phyloP scores from a whole-genome alignment of 805 yeast species.

The Lachancea sp. region DNA sequence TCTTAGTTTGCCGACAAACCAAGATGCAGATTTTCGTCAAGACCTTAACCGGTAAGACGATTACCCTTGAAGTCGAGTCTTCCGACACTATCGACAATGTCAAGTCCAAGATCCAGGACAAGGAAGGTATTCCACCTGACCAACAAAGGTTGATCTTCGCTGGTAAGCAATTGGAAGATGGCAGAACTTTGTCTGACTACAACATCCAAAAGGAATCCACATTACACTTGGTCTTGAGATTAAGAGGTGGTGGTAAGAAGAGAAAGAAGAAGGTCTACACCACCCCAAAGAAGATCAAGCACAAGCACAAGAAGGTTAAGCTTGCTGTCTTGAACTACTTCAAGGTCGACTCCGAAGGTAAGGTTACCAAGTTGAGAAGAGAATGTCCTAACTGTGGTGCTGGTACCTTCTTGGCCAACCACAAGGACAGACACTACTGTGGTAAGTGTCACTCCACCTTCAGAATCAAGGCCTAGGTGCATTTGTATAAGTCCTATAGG shows the following conservation, averaged over 20 bases:
- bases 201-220: constrained; percentile 98
- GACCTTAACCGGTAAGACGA: constrained; percentile 99
- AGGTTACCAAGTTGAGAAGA: constrained; percentile 97
- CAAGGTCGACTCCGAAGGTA: constrained; percentile 98
- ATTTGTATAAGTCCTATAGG: constrained; percentile 2
- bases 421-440: constrained; percentile 98
- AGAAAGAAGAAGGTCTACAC: constrained; percentile 99
- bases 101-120: constrained; percentile 94
- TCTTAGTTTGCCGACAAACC: constrained; percentile 43
- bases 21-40: constrained; percentile 96
- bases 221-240: constrained; percentile 90
- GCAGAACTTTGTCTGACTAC: constrained; percentile 95
- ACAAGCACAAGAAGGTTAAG: constrained; percentile 99
- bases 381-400: constrained; percentile 98
- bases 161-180: constrained; percentile 95
- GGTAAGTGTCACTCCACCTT: constrained; percentile 98
- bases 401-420: constrained; percentile 99
- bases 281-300: constrained; percentile 99
- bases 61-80: constrained; percentile 96
- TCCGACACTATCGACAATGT: constrained; percentile 97
- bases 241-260: constrained; percentile 99
- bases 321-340: constrained; percentile 98
- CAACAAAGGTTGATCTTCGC: constrained; percentile 96
- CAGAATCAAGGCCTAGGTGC: constrained; percentile 41
- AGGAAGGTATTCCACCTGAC: constrained; percentile 97